Evolutionary conservation across 2,329 filamentous ascomycete species (phyloP).

Genomic region (Calonectria multiphialidica): DNA sequence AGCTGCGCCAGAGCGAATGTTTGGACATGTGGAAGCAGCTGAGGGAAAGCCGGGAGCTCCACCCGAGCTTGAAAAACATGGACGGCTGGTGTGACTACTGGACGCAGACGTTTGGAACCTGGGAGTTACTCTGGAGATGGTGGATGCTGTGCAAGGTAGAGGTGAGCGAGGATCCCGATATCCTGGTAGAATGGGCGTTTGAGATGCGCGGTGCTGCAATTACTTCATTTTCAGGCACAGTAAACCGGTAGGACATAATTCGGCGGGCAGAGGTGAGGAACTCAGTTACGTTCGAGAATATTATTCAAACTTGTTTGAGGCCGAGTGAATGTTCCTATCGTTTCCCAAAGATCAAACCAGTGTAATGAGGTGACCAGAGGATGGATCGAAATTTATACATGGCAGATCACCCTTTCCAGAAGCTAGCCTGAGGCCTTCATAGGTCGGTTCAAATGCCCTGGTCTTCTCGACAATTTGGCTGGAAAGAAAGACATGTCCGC

Average conservation of each 20-base stretch:
- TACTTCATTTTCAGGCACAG: neutral
- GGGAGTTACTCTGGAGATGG: slow-evolving; percentile 25
- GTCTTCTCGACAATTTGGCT: neutral
- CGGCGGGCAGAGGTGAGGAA: too few relatives aligned
- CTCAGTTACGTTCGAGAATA: neutral
- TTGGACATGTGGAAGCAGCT: neutral
- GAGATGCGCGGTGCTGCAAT: neutral
- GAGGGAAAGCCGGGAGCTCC: neutral
- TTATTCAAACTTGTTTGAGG: neutral
- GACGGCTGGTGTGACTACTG: neutral
- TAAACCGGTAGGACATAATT: neutral
- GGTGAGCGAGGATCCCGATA: slow-evolving; percentile 16
- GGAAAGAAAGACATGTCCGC: slow-evolving; percentile 19
- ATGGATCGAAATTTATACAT: slow-evolving; percentile 11
- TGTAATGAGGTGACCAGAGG: slow-evolving; percentile 18
- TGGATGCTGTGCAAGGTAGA: slow-evolving; percentile 7
- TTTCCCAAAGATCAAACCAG: neutral
- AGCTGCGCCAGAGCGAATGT: slow-evolving; percentile 1
- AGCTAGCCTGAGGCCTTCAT: neutral
- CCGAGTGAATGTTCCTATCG: neutral
- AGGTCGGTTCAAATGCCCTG: neutral
- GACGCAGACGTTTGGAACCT: neutral
- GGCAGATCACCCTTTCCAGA: slow-evolving; percentile 9
- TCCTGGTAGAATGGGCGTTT: slow-evolving; percentile 28
- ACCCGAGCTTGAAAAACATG: neutral